Conservation (phyloP, 2,329 filamentous ascomycete genomes). For the Arthrobotrys sinensis region DNA sequence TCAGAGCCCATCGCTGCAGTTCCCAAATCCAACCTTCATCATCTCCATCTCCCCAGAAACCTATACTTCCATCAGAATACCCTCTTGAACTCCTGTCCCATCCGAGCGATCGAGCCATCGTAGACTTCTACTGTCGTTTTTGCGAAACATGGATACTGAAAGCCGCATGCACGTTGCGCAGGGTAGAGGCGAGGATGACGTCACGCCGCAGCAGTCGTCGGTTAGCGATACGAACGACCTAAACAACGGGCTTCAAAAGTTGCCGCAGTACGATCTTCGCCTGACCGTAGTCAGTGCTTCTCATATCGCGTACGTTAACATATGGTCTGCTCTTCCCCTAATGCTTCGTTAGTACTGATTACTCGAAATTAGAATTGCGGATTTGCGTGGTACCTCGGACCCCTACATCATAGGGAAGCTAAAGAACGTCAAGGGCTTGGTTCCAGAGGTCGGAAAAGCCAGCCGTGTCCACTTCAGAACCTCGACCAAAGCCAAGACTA, state of each 20-base stretch:
- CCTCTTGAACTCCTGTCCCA: background rate
- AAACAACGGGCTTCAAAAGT: slow-evolving; percentile 21
- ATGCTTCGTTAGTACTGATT: slow-evolving; percentile 1
- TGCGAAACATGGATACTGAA: slow-evolving; percentile 13
- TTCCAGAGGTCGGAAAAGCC: slow-evolving; percentile 37
- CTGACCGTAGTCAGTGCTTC: slow-evolving; percentile 48
- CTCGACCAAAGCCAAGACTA: slow-evolving; percentile 38
- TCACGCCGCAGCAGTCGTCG: slow-evolving; percentile 41
- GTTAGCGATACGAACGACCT: slow-evolving; percentile 29
- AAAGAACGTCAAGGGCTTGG: slow-evolving; percentile 55
- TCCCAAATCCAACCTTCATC: background rate
- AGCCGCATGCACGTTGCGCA: background rate
- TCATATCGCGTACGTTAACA: slow-evolving; percentile 40
- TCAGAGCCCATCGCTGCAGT: slow-evolving; percentile 5
- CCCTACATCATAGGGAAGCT: slow-evolving; percentile 58
- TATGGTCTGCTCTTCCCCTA: background rate
- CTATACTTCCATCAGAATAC: background rate
- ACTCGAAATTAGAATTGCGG: slow-evolving; percentile 44
- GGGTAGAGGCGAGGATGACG: slow-evolving; percentile 37
- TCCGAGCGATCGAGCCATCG: background rate
- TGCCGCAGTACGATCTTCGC: slow-evolving; percentile 43
- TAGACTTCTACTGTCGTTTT: background rate
- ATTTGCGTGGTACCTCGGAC: slow-evolving; percentile 50
- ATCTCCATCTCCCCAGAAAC: background rate
- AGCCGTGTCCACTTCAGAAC: slow-evolving; percentile 52